Conservation (phyloP, 2,329 filamentous ascomycete genomes). For the Talaromyces rugulosus region DNA sequence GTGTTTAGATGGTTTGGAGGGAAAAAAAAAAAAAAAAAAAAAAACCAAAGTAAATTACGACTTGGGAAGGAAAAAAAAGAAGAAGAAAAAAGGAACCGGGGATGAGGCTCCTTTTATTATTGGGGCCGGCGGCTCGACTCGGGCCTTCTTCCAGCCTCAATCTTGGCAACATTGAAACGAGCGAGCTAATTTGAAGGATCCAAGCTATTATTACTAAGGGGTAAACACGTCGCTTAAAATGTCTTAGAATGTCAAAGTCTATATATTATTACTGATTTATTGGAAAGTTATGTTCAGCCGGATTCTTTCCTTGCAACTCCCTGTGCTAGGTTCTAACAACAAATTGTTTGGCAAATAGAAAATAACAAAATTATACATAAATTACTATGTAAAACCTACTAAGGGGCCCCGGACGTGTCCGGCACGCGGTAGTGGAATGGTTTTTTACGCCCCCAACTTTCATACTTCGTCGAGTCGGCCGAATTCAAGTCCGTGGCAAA, state of each 20-base stretch:
- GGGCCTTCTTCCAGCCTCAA: background rate
- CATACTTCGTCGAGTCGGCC: no score
- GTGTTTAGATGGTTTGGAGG: background rate
- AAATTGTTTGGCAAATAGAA: no score
- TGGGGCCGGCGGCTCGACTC: background rate
- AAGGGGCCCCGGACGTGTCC: no score
- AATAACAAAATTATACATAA: no score
- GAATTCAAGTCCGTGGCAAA: no score
- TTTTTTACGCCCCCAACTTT: no score
- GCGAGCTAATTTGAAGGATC: background rate
- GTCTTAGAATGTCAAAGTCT: background rate
- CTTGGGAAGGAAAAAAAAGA: no score
- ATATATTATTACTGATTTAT: background rate
- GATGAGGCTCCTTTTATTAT: background rate
- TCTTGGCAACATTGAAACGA: background rate
- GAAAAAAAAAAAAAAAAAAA: no score
- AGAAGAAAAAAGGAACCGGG: no score
- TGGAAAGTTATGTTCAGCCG: background rate
- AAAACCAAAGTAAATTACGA: background rate
- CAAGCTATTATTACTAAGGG: no score
- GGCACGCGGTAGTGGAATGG: no score
- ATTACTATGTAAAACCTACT: no score
- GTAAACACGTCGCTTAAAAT: background rate
- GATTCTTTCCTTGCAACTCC: background rate
- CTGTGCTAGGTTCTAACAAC: background rate